Evolutionary conservation across 83 land plant genomes (phyloP), one percentile per base, ranked within the genome.

Genomic region (Diphasiastrum complanatum): DNA sequence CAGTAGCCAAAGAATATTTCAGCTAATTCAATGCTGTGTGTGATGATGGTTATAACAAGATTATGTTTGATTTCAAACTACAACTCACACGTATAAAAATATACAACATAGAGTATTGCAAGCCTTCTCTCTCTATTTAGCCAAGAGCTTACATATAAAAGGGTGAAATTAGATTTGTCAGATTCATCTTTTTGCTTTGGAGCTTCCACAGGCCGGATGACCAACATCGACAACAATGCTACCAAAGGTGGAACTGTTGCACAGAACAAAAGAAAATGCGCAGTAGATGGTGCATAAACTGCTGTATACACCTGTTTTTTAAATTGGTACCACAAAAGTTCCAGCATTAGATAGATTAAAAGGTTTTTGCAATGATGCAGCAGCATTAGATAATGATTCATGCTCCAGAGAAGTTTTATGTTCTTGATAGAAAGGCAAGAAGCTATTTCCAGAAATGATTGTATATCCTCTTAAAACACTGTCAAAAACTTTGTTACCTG

Each of bases 71-170:
- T n/a, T n/a, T n/a, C n/a, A n/a, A n/a, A n/a, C n/a, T n/a, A n/a
- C n/a, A n/a, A n/a, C n/a, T n/a, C n/a, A n/a, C n/a, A n/a, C n/a
- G n/a, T n/a, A n/a, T n/a, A n/a, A n/a, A n/a, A n/a, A n/a, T n/a
- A n/a, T n/a, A n/a, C n/a, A n/a, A n/a, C n/a, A n/a, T n/a, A n/a
- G n/a, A n/a, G n/a, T n/a, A n/a, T n/a, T n/a, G n/a, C n/a, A n/a
- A n/a, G n/a, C n/a, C n/a, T n/a, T n/a, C n/a, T n/a, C n/a, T n/a
- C n/a, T n/a, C n/a, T n/a, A n/a, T n/a, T n/a, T n/a, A n/a, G n/a
- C n/a, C n/a, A n/a, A n/a, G n/a, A n/a, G n/a, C 70, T 67, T 67
- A 67, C 70, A 33, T 67, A 67, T 34, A 67, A 46, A 50, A 58
- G 40, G 45, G 70, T 54, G 45, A 67, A 67, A 22, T 45, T 67